Percentiles rank a stretch among this genome's conserved stretches.
Conservation (phyloP, 768 basidiomycete species). For the Boletus speciosus region DNA sequence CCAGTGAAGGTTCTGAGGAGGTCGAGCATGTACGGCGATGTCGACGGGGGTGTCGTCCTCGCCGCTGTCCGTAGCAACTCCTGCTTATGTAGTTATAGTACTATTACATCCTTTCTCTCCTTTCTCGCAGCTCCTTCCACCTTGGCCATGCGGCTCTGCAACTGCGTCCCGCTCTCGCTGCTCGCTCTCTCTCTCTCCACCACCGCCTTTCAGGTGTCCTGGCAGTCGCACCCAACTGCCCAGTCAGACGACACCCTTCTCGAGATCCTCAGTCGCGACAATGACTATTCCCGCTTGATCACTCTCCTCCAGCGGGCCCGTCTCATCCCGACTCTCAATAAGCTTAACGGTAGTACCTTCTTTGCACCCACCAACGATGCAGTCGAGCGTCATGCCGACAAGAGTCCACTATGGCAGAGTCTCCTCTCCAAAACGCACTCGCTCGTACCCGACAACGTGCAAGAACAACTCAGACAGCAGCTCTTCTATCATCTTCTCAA, state of each 20-base stretch:
- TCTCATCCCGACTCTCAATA: slow-evolving; percentile 90
- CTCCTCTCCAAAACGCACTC: slow-evolving; percentile 29
- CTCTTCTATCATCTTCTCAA: slow-evolving; percentile 94
- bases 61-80: not conserved
- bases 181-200: slow-evolving; percentile 20
- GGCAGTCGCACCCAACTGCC: slow-evolving; percentile 18
- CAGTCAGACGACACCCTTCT: slow-evolving; percentile 58
- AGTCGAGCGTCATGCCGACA: slow-evolving; percentile 47
- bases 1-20: slow-evolving; percentile 45
- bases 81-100: slow-evolving; percentile 5
- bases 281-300: slow-evolving; percentile 75
- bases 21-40: slow-evolving; percentile 39
- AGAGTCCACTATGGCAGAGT: slow-evolving; percentile 31
- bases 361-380: slow-evolving; percentile 98
- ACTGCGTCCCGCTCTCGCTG: slow-evolving; percentile 35
- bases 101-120: not conserved
- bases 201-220: slow-evolving; percentile 23
- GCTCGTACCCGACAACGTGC: slow-evolving; percentile 68
- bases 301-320: slow-evolving; percentile 76
- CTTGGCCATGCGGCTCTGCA: slow-evolving; percentile 32
- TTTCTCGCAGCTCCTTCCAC: not conserved
- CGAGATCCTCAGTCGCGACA: slow-evolving; percentile 70
- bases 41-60: not conserved
- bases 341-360: slow-evolving; percentile 75
- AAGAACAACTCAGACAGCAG: slow-evolving; percentile 82